Percentiles rank a stretch among this genome's conserved stretches.
Evolutionary conservation across 2,329 filamentous ascomycete species (phyloP).

Genomic region (Trichoderma asperellum): DNA sequence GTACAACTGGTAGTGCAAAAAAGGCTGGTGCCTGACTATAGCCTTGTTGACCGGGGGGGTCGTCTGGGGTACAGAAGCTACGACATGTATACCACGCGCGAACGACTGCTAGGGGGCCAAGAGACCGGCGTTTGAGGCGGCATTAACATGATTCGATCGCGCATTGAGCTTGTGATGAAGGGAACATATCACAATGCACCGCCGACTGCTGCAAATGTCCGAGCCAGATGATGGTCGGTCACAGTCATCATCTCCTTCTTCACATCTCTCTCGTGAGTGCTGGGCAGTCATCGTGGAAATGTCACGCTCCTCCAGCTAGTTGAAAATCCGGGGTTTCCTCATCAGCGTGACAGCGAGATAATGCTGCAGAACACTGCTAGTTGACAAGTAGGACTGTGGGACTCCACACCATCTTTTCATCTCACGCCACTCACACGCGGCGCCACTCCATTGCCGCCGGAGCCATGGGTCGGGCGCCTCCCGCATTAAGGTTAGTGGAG

Average conservation of each 20-base stretch:
- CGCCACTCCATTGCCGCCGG: conserved; percentile 15
- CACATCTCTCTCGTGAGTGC: conserved; percentile 2
- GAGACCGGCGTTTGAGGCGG: conserved; percentile 24
- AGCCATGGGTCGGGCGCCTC: conserved; percentile 21
- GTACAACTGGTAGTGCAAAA: background rate
- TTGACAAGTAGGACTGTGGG: background rate
- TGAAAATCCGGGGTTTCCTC: conserved; percentile 14
- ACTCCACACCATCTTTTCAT: conserved; percentile 15
- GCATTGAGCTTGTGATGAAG: conserved; percentile 26
- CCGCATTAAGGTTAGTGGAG: conserved; percentile 22
- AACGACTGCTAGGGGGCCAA: conserved; percentile 1
- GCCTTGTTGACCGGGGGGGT: background rate
- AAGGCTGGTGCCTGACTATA: conserved; percentile 16
- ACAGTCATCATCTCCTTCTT: conserved; percentile 1
- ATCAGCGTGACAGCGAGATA: conserved; percentile 12
- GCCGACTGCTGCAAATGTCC: conserved; percentile 4
- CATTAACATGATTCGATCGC: conserved; percentile 24
- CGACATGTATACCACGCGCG: conserved; percentile 1
- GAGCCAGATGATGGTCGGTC: conserved; percentile 24
- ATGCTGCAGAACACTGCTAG: background rate
- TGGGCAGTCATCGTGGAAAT: conserved; percentile 8
- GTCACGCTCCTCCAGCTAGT: conserved; percentile 5
- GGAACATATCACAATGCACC: conserved; percentile 4
- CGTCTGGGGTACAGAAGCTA: conserved; percentile 30
- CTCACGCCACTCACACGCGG: conserved; percentile 12